phyloP scores from a whole-genome alignment of 495 filamentous ascomycete species.

The Penicillium malachiteum region DNA sequence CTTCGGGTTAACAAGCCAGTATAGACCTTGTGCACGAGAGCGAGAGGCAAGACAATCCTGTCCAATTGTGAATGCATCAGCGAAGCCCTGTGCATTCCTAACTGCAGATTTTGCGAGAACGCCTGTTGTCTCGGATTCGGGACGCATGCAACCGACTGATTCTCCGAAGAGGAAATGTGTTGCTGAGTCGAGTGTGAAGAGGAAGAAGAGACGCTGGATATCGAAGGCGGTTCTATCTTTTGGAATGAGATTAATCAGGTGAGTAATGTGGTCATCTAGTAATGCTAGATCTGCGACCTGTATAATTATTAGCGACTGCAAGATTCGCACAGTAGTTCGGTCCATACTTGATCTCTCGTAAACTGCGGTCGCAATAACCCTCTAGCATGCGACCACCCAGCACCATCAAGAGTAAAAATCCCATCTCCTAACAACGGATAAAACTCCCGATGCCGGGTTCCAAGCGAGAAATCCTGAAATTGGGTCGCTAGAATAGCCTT shows the following conservation, averaged over 20 bases:
- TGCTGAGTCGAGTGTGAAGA: constrained; percentile 63
- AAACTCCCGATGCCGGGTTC: constrained; percentile 44
- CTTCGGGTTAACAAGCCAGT: constrained; percentile 39
- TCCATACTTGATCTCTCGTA: constrained; percentile 43
- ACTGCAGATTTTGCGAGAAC: constrained; percentile 34
- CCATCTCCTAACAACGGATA: constrained; percentile 54
- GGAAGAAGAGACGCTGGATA: constrained; percentile 58
- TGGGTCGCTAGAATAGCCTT: constrained; percentile 81
- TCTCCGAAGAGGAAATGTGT: constrained; percentile 69
- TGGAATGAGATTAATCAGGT: constrained; percentile 50
- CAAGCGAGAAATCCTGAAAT: constrained; percentile 66
- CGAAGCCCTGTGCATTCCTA: constrained; percentile 40
- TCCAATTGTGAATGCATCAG: constrained; percentile 43
- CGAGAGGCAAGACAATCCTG: constrained; percentile 40
- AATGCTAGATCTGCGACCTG: constrained; percentile 46
- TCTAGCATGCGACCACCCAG: constrained; percentile 60
- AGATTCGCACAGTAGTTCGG: background rate
- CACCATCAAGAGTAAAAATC: constrained; percentile 72
- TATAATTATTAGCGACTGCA: background rate
- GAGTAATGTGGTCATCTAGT: constrained; percentile 57
- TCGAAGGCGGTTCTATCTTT: constrained; percentile 54
- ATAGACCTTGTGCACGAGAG: constrained; percentile 32
- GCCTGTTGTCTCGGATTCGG: constrained; percentile 15
- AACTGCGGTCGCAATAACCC: constrained; percentile 56
- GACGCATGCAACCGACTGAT: constrained; percentile 44